Evolutionary conservation across 2,329 filamentous ascomycete species (phyloP), one percentile per base, ranked within the genome.

Genomic region (Fusarium sp.): DNA sequence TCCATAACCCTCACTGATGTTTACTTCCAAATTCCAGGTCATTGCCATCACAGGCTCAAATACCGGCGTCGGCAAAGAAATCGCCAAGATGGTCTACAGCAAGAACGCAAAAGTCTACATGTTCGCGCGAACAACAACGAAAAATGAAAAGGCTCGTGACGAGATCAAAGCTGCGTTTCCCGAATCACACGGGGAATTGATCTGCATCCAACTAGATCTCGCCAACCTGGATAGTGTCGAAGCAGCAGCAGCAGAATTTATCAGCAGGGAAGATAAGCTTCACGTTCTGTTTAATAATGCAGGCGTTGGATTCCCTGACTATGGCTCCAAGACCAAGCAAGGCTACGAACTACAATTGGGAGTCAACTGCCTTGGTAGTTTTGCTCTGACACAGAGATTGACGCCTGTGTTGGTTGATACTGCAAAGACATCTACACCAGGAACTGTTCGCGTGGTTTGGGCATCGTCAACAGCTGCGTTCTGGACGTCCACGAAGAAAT

Each of bases 61-160:
- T 52, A 78, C 77, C 0, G 81, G 81, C 82, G 81, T 89, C 6
- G 88, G 88, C 17, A 84, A 85, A 55, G 86, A 89, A 65, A 81
- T 90, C 14, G 81, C 81, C 47, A 83, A 83, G 45, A 85, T 90
- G 14, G 82, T 91, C 17, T 91, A 90, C 77, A 76, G 80, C 8
- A 84, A 83, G n/a, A 86, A 88, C 58, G 88, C 83, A 42, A 89
- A 82, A 10, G 85, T 90, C 38, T 90, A 89, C 78, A 78, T 89
- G 48, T 86, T 87, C 15, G 85, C 84, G 1, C 86, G 88, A 26
- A 85, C 82, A 1, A 73, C 82, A 24, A 74, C 80, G 7, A 87
- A 87, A 72, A 85, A 82, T 18, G 75, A 80, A 7, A 62, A 75
- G 0, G 86, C 86, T 17, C 86, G 89, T 22, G 77, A 80, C 9